phyloP scores from a whole-genome alignment of 257 asterid genomes.

The Solanum neorickii region DNA sequence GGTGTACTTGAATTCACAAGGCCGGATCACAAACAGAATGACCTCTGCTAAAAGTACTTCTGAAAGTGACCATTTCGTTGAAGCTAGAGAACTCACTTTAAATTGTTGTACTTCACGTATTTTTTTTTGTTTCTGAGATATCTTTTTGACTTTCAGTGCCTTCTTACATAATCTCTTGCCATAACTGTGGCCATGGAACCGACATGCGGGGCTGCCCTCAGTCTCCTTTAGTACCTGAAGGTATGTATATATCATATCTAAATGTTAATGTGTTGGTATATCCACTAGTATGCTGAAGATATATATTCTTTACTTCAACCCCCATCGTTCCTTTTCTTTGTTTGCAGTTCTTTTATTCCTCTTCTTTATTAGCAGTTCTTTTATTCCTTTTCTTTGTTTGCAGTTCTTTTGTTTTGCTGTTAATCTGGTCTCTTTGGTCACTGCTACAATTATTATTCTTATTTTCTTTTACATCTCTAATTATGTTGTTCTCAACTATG shows the following conservation, averaged over 20 bases:
- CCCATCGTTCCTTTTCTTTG: not conserved
- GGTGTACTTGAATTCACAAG: not conserved
- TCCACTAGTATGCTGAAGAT: not conserved
- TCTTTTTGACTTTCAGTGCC: conserved; percentile 57
- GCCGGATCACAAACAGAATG: not conserved
- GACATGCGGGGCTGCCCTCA: conserved; percentile 98
- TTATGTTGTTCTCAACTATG: not conserved
- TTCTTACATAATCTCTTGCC: conserved; percentile 62
- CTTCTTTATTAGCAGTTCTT: not conserved
- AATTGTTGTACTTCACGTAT: not conserved
- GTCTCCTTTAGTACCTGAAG: conserved; percentile 70
- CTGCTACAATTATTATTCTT: not conserved
- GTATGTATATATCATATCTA: conserved; percentile 15
- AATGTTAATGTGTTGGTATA: not conserved
- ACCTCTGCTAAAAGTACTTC: not conserved
- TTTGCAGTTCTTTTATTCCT: not conserved
- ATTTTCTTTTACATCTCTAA: not conserved
- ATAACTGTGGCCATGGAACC: conserved; percentile 94
- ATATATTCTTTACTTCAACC: not conserved
- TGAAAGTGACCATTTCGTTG: not conserved
- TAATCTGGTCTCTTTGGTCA: not conserved
- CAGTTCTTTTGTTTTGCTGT: not conserved
- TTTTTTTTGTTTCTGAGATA: not conserved
- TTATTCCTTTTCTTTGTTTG: not conserved
- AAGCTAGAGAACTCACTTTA: not conserved